These are phyloP conservation scores for Penicillium sp. DNA, from an alignment of 2,329 filamentous ascomycete species.

Conservation along the genomic window DNA sequence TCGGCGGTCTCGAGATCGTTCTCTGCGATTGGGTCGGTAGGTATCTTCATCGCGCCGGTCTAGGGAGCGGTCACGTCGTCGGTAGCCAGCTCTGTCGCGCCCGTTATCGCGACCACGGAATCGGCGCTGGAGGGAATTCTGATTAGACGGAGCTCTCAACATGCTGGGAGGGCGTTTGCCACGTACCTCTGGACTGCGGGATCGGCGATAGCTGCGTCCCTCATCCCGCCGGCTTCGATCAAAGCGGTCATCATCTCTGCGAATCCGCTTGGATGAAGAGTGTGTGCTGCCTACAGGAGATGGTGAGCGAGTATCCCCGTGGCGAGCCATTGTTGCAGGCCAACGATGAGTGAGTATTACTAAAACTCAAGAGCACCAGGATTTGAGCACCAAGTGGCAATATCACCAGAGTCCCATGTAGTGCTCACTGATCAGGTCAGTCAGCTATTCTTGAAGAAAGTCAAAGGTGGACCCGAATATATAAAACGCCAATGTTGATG, in stretches of 20 bases:
- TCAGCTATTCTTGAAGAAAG: neutral
- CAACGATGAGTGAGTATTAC: constrained; percentile 54
- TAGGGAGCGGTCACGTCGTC: constrained; percentile 70
- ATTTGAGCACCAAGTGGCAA: constrained; percentile 3
- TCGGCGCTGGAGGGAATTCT: constrained; percentile 49
- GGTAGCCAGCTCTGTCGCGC: constrained; percentile 60
- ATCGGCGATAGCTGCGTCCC: constrained; percentile 47
- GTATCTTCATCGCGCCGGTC: constrained; percentile 58
- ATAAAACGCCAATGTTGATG: constrained; percentile 1
- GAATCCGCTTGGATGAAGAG: constrained; percentile 67
- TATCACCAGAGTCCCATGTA: neutral
- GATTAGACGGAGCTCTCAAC: neutral
- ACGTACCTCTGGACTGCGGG: constrained; percentile 52
- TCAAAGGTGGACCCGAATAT: neutral
- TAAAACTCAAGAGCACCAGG: constrained; percentile 34
- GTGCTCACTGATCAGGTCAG: neutral
- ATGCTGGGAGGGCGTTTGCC: neutral
- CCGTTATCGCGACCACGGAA: constrained; percentile 53
- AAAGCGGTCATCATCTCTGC: constrained; percentile 55
- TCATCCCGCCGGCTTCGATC: constrained; percentile 56
- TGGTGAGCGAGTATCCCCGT: constrained; percentile 77
- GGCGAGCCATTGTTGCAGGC: constrained; percentile 61
- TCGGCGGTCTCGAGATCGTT: constrained; percentile 65
- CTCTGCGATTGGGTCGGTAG: constrained; percentile 62
- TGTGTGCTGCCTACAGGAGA: constrained; percentile 86